Evolutionary conservation across 176 grass and related monocot species (phyloP).

Genomic region (Eremochloa ophiuroides): DNA sequence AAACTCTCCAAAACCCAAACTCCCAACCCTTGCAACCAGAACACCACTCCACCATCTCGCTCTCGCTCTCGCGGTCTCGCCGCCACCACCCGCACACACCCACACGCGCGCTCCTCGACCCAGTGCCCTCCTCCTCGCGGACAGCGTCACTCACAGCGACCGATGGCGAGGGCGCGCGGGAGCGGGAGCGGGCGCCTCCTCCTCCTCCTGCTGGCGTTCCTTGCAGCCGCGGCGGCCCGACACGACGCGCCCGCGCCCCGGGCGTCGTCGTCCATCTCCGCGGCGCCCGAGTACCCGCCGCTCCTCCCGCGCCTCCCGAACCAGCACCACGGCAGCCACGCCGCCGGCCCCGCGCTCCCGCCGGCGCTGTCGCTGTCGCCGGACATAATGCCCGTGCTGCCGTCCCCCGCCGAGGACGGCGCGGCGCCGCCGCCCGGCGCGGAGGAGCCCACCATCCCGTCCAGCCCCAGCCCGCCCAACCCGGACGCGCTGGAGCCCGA

Average conservation of each 20-base stretch:
- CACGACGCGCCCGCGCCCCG: not conserved
- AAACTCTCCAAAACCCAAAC: conserved; percentile 10
- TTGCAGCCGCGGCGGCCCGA: not conserved
- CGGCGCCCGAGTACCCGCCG: conserved; percentile 43
- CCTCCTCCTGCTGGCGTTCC: not conserved
- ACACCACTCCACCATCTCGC: not conserved
- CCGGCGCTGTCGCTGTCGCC: conserved; percentile 32
- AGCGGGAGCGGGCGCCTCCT: not conserved
- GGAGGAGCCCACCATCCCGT: conserved; percentile 59
- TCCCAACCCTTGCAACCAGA: not conserved
- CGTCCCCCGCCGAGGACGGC: conserved; percentile 29
- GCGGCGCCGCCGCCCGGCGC: conserved; percentile 18
- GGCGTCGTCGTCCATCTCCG: conserved; percentile 55
- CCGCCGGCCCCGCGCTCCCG: conserved; percentile 23
- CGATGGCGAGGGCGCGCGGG: conserved; percentile 28
- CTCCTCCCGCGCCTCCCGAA: conserved; percentile 26
- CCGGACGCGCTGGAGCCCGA: conserved; percentile 69
- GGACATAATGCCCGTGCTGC: conserved; percentile 64
- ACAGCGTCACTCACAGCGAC: not conserved
- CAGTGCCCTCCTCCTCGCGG: not conserved
- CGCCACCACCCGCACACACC: not conserved
- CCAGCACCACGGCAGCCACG: not conserved
- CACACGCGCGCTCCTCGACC: not conserved
- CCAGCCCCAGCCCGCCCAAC: conserved; percentile 92
- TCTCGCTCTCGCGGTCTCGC: not conserved